Base-by-base conservation (phyloP, 371 early-diverging fungal genomes). In the Circinella minor region DNA sequence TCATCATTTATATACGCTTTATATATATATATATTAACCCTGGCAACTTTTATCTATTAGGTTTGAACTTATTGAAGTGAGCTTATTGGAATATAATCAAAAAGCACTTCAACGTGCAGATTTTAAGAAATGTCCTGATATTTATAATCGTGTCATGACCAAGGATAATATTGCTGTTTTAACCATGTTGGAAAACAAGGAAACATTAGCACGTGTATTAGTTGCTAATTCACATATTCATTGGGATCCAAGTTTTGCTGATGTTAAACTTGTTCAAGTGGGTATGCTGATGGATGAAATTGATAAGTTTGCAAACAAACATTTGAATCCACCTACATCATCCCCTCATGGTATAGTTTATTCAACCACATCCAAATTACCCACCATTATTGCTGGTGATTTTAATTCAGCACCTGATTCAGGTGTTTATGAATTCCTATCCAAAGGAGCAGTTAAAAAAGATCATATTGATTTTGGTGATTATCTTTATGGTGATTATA, bases 251-350 rank as follows among this genome's bases (percentile, higher is more conserved):
- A 74, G 88, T 20, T 97, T 90, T 82, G 89, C 90, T 0, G 99
- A 99, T 80, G 99, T 99, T 67, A 99, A 99, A 78, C 86, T 99
- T 36, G 95, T 99, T 7, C 99, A 99, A 83, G 91, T 95, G 1
- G 93, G 97, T 11, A 91, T 99, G 89, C 79, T 99, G 65, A 89
- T 98, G 78, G 98, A 99, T 65, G 99, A 84, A 51, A 75, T 99
- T 18, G 89, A 93, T 55, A 83, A 78, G 59, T 77, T 86, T 64
- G 79, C 82, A 17, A 73, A 77, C 43, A 86, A 83, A 59, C 88
- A 87, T 76, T 67, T 81, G 36, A 72, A 80, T n/a, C 70, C 80
- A 62, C 66, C 84, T 65, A 51, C 76, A 36, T 61, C 78, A 57
- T 66, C 73, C 7, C 63, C 62, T 3, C 18, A 63, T 37, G 70